A percentile compares a stretch with the other conserved stretches of the same genome.
Evolutionary conservation across 768 basidiomycete genomes (phyloP).

Genomic region (Boletus rubroflammeus): DNA sequence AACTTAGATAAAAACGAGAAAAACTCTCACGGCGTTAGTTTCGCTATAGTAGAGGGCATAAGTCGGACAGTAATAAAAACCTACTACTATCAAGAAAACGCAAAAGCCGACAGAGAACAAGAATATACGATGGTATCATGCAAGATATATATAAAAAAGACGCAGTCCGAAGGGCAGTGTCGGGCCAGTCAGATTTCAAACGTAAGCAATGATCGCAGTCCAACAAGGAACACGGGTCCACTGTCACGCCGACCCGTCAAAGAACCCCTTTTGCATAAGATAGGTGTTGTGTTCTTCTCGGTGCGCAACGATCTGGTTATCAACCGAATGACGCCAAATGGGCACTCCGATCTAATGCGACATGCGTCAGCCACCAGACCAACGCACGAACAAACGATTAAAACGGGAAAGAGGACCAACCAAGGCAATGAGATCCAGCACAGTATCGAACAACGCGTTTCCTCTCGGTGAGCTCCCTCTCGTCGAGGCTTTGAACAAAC

Average conservation of each 20-base stretch:
- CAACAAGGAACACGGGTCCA: neutral
- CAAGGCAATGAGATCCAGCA: conserved; percentile 40
- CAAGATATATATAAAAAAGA: neutral
- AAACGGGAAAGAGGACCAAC: conserved; percentile 32
- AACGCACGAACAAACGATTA: neutral
- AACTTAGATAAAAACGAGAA: neutral
- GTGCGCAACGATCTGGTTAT: conserved; percentile 44
- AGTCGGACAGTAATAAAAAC: neutral
- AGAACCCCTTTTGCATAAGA: conserved; percentile 43
- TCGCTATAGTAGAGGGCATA: neutral
- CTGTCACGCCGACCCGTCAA: conserved; percentile 17
- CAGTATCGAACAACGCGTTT: conserved; percentile 54
- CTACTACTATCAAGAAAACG: neutral
- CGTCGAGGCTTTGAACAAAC: conserved; percentile 64
- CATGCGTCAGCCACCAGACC: neutral
- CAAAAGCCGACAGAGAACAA: neutral
- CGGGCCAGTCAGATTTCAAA: neutral
- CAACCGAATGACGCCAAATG: conserved; percentile 50
- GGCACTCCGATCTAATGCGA: conserved; percentile 45
- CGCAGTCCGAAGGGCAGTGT: neutral
- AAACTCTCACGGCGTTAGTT: neutral
- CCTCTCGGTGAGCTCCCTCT: conserved; percentile 56
- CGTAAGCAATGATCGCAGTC: neutral
- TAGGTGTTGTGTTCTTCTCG: conserved; percentile 46
- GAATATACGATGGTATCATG: neutral